Conservation (phyloP, 768 basidiomycete genomes). For the Bullera alba region DNA sequence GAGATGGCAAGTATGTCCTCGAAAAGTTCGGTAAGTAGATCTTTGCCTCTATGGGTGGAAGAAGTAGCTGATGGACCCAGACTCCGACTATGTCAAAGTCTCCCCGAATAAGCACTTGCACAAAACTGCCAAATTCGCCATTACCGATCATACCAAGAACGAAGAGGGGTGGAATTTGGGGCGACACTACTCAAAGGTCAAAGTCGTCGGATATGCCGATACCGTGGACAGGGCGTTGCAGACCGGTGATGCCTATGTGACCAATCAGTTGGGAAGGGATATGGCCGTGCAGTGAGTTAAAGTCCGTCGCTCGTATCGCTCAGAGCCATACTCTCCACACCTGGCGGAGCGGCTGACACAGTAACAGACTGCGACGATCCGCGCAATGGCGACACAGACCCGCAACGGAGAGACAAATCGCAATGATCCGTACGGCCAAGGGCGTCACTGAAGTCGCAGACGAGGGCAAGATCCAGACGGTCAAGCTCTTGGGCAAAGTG, state of each 20-base stretch:
- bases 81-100: too few relatives aligned
- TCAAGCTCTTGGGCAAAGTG: conserved; percentile 4
- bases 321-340: not conserved
- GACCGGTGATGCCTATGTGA: conserved; percentile 30
- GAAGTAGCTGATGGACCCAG: conserved; percentile 11
- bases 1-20: conserved; percentile 58
- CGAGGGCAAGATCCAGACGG: not conserved
- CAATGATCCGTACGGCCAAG: conserved; percentile 23
- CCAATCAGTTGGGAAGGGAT: conserved; percentile 19
- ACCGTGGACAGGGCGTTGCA: conserved; percentile 30
- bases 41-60: not conserved
- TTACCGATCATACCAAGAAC: conserved; percentile 20
- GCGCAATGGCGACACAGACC: not conserved
- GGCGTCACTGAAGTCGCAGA: conserved; percentile 1
- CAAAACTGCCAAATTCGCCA: conserved; percentile 7
- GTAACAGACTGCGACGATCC: not conserved
- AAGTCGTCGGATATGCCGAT: conserved; percentile 20
- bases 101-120: not conserved
- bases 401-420: conserved; percentile 10
- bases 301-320: too few relatives aligned
- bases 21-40: not conserved
- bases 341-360: not conserved
- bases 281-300: conserved; percentile 18
- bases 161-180: not conserved
- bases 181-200: conserved; percentile 1